Evolutionary conservation across 2,329 filamentous ascomycete genomes (phyloP), one percentile per base, ranked within the genome.

Genomic region (Alternaria conjuncta): DNA sequence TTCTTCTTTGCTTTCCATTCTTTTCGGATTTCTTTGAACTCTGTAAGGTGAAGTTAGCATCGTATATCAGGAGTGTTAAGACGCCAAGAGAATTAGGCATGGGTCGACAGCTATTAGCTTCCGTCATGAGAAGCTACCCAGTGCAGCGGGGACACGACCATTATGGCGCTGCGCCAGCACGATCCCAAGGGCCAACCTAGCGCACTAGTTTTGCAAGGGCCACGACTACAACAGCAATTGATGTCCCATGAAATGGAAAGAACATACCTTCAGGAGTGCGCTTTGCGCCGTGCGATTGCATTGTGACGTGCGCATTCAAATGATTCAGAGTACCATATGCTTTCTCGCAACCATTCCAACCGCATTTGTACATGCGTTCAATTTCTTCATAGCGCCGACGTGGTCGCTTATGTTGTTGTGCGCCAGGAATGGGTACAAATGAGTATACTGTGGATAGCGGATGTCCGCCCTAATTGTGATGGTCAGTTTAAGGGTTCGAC

Each of bases 1-100:
- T 99, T 99, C 88, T 98, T 98, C 76, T 96, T 93, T 43, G 93
- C 92, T 84, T 98, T 99, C 96, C 96, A 99, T 78, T 98, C 95
- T 79, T 98, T 98, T 68, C 96, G 92, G 64, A 98, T 97, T 78
- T 99, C 96, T 80, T 99, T 99, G 84, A 99, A 98, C 81, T 98
- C 96, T 98, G 77, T 47, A 44, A 75, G 62, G 60, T 64, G 68
- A 59, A 75, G 80, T 83, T 76, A 83, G 81, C 74, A 56, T 32
- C 23, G 68, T 72, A 71, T 75, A 71, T 67, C 63, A 64, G 11
- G 47, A 44, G 63, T 70, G 55, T 69, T 75, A 68, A 69, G 61
- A 23, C 64, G 75, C 76, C 76, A 79, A 79, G 77, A 75, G 72
- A 70, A 76, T 61, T 60, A 66, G 75, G 76, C 78, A 82, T 77